phyloP scores from a whole-genome alignment of 2,329 filamentous ascomycete species.

The Neopestalotiopsis clavispora region DNA sequence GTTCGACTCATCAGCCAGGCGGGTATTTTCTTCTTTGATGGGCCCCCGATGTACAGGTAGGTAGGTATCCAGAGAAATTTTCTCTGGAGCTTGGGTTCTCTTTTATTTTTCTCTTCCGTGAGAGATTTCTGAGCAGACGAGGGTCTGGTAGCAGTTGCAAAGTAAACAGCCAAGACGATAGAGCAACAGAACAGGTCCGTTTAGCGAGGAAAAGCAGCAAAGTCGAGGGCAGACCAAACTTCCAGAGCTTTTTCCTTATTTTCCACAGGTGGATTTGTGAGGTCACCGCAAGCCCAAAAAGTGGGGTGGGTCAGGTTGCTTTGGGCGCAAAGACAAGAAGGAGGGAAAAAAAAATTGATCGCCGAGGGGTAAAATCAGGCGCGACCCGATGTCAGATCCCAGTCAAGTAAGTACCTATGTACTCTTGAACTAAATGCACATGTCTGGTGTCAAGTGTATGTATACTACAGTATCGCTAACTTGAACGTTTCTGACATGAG shows the following conservation, averaged over 20 bases:
- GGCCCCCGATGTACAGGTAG: not conserved
- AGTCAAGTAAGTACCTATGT: not conserved
- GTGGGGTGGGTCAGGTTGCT: conserved; percentile 2
- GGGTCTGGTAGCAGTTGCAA: not conserved
- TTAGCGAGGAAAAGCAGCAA: not conserved
- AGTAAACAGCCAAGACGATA: not conserved
- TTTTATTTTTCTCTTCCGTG: not conserved
- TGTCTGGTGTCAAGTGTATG: too few species aligned
- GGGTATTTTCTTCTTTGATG: not conserved
- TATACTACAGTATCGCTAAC: too few species aligned
- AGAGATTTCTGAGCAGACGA: not conserved
- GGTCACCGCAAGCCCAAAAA: conserved; percentile 2
- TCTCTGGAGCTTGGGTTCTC: not conserved
- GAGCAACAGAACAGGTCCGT: too few species aligned
- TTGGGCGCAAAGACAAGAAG: not conserved
- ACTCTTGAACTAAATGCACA: too few species aligned
- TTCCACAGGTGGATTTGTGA: not conserved
- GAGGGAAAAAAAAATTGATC: conserved; percentile 1
- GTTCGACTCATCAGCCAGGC: not conserved
- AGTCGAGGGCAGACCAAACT: not conserved
- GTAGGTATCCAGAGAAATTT: conserved; percentile 1
- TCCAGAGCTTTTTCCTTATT: not conserved
- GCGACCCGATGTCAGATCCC: not conserved
- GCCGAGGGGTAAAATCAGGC: not conserved
- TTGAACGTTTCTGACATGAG: too few species aligned